Evolutionary conservation across 1,139 yeast species (phyloP).

Genomic region (Yamadazyma sp.): DNA sequence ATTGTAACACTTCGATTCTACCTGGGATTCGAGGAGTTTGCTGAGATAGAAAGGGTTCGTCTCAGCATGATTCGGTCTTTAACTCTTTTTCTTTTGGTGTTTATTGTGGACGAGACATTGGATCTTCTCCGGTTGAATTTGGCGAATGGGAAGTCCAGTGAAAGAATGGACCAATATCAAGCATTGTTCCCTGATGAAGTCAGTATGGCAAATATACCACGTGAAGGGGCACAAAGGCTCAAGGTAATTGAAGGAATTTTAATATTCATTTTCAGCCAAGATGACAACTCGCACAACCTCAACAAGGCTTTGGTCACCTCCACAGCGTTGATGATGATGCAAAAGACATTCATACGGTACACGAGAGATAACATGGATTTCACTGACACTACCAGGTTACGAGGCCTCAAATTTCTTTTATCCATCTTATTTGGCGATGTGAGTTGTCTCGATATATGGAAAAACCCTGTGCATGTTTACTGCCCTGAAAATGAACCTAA

Average conservation of each 20-base stretch:
- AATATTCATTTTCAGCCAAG: constrained; percentile 2
- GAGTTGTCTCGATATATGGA: constrained; percentile 32
- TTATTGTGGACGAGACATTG: constrained; percentile 35
- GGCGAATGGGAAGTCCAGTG: constrained; percentile 13
- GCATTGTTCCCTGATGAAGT: constrained; percentile 28
- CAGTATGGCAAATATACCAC: constrained; percentile 18
- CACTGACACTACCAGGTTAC: constrained; percentile 3
- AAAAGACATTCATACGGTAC: constrained; percentile 20
- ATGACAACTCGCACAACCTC: constrained; percentile 2
- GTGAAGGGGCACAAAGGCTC: constrained; percentile 18
- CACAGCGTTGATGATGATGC: constrained; percentile 24
- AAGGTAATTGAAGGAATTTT: constrained; percentile 18
- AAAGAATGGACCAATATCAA: constrained; percentile 18
- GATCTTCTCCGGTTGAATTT: constrained; percentile 22
- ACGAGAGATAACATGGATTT: constrained; percentile 8
- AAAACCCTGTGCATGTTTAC: constrained; percentile 32
- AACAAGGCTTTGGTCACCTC: constrained; percentile 24
- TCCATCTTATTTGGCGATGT: constrained; percentile 18
- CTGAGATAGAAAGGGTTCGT: neutral
- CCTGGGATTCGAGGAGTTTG: neutral
- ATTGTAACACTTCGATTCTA: constrained; percentile 6
- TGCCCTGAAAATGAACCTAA: constrained; percentile 20
- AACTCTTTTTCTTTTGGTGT: constrained; percentile 30
- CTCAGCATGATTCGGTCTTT: constrained; percentile 22
- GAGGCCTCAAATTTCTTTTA: constrained; percentile 18